Conservation (phyloP, 345 rosid genomes). For the Bretschneidera sinensis region DNA sequence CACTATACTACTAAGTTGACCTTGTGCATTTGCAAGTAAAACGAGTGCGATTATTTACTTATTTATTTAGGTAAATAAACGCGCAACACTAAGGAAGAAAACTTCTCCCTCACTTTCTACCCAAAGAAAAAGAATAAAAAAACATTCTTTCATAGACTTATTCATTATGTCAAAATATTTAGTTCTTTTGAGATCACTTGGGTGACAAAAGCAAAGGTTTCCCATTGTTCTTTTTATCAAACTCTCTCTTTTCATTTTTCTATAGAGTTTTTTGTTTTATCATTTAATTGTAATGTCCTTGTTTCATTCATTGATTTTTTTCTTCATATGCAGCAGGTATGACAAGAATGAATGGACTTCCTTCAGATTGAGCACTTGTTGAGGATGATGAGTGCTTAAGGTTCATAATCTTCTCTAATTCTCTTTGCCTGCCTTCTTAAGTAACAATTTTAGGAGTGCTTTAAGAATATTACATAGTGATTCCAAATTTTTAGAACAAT, state of each 20-base stretch:
- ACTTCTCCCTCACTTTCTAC: neutral
- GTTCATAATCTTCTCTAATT: slow-evolving; percentile 28
- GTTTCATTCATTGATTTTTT: neutral
- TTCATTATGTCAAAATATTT: neutral
- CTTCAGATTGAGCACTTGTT: slow-evolving; percentile 79
- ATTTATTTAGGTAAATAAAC: no score
- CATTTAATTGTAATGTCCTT: neutral
- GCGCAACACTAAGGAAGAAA: neutral
- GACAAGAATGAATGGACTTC: slow-evolving; percentile 86
- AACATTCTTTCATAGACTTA: no score
- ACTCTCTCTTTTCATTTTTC: neutral
- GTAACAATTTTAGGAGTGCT: neutral
- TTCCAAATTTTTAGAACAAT: neutral
- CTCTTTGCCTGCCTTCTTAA: neutral
- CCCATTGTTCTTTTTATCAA: neutral
- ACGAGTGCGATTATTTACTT: no score
- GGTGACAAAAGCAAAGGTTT: neutral
- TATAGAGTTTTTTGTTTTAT: neutral
- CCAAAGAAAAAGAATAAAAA: neutral
- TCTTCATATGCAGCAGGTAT: slow-evolving; percentile 47
- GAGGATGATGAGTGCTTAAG: slow-evolving; percentile 84
- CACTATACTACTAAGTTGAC: no score
- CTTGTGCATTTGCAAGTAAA: no score
- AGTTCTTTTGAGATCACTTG: neutral
- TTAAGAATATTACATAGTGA: neutral